Evolutionary conservation across 2,329 filamentous ascomycete species (phyloP).

Genomic region (Zasmidium citrigriseum): DNA sequence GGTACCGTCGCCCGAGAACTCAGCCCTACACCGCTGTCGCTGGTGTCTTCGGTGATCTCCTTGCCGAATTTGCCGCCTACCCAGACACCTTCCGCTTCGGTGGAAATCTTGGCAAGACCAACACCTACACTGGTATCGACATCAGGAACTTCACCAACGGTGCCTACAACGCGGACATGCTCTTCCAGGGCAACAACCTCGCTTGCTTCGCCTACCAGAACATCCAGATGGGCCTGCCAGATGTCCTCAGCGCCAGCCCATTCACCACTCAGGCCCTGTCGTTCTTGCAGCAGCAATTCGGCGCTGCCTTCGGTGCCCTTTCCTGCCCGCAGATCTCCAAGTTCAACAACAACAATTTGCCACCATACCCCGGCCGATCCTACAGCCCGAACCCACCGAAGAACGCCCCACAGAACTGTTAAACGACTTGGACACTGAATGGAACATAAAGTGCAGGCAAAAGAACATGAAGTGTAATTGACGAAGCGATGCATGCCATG

Average conservation of each 20-base stretch:
- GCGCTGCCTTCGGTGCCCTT: slow-evolving; percentile 3
- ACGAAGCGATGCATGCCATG: too few species aligned
- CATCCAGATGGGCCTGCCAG: slow-evolving; percentile 37
- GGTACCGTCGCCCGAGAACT: slow-evolving; percentile 24
- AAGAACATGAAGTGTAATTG: too few species aligned
- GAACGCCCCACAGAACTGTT: background rate
- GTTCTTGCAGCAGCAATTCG: slow-evolving; percentile 11
- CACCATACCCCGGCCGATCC: background rate
- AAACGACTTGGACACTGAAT: background rate
- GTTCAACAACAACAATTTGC: slow-evolving; percentile 11
- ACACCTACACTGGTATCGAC: slow-evolving; percentile 40
- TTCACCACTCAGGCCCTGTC: background rate
- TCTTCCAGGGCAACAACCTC: slow-evolving; percentile 20
- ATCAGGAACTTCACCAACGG: slow-evolving; percentile 40
- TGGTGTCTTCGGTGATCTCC: slow-evolving; percentile 20
- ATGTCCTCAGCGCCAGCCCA: slow-evolving; percentile 13
- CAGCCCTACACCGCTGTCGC: slow-evolving; percentile 18
- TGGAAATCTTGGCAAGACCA: slow-evolving; percentile 30
- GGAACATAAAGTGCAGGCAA: too few species aligned
- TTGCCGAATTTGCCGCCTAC: slow-evolving; percentile 17
- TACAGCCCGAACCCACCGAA: background rate
- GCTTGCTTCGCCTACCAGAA: slow-evolving; percentile 27
- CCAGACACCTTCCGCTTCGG: slow-evolving; percentile 28
- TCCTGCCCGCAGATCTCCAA: slow-evolving; percentile 14
- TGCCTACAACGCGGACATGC: slow-evolving; percentile 40